phyloP scores from a whole-genome alignment of 2,329 filamentous ascomycete species.

The Claviceps cyperi region DNA sequence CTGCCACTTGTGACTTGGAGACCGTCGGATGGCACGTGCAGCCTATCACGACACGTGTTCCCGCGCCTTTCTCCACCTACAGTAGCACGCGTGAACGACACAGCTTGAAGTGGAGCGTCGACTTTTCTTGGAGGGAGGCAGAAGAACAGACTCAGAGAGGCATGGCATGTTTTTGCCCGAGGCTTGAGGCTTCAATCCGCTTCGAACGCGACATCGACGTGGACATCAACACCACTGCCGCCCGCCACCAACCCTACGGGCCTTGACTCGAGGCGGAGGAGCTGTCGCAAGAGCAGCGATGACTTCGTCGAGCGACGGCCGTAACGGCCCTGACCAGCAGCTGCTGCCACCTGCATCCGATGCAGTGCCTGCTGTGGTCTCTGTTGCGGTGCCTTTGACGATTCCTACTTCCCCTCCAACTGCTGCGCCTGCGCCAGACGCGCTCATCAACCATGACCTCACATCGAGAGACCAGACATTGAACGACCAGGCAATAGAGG shows the following conservation, averaged over 20 bases:
- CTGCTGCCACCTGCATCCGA: neutral
- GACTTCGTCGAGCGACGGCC: constrained; percentile 42
- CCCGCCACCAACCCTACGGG: constrained; percentile 1
- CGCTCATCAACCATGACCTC: neutral
- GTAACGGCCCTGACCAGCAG: constrained; percentile 11
- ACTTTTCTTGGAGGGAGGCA: neutral
- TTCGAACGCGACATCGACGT: neutral
- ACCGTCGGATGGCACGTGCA: neutral
- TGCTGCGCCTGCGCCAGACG: constrained; percentile 3
- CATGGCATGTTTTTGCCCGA: constrained; percentile 10
- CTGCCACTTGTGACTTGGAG: too few species aligned
- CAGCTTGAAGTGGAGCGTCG: neutral
- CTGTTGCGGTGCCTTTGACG: neutral
- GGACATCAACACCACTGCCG: constrained; percentile 1
- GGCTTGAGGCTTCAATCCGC: constrained; percentile 4
- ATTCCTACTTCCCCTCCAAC: neutral
- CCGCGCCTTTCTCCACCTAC: neutral
- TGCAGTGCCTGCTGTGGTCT: constrained; percentile 1
- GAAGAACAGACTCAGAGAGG: neutral
- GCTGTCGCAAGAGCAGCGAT: constrained; percentile 42
- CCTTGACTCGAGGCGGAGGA: constrained; percentile 32
- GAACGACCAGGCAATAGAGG: too few species aligned
- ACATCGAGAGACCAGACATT: neutral
- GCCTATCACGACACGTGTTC: constrained; percentile 12
- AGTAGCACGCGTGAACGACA: neutral